These are phyloP conservation scores for Dipodascopsis uninucleata DNA, from an alignment of 805 yeast species.

Conservation along the genomic window DNA sequence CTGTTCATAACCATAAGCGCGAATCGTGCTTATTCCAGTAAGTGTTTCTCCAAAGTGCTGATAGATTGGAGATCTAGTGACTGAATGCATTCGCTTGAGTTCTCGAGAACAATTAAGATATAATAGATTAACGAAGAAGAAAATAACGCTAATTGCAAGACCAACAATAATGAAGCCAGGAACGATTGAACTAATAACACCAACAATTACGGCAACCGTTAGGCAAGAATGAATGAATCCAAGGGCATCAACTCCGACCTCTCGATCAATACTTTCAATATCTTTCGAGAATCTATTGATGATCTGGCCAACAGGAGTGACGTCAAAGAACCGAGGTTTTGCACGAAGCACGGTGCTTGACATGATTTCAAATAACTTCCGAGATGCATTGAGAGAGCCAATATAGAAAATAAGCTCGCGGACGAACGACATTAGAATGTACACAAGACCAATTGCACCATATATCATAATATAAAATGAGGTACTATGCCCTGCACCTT, in stretches of 20 bases:
- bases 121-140: slow-evolving; percentile 72
- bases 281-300: slow-evolving; percentile 96
- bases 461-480: slow-evolving; percentile 69
- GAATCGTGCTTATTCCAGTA: slow-evolving; percentile 85
- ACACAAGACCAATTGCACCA: slow-evolving; percentile 62
- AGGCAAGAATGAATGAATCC: slow-evolving; percentile 38
- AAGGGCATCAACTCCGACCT: slow-evolving; percentile 73
- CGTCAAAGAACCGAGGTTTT: slow-evolving; percentile 82
- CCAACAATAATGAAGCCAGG: slow-evolving; percentile 72
- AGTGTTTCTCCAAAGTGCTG: slow-evolving; percentile 94
- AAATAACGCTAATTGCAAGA: slow-evolving; percentile 57
- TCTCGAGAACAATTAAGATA: slow-evolving; percentile 87
- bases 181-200: slow-evolving; percentile 72
- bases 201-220: slow-evolving; percentile 58
- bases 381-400: slow-evolving; percentile 77
- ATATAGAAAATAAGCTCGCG: slow-evolving; percentile 52
- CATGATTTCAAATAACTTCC: slow-evolving; percentile 63
- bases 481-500: too few species aligned
- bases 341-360: slow-evolving; percentile 70
- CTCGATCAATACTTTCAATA: slow-evolving; percentile 91
- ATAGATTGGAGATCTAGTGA: slow-evolving; percentile 89
- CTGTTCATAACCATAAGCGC: slow-evolving; percentile 92
- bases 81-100: slow-evolving; percentile 82
- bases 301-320: slow-evolving; percentile 92
- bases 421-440: slow-evolving; percentile 46